Percentiles rank a stretch among this genome's conserved stretches.
Evolutionary conservation across 2,329 filamentous ascomycete genomes (phyloP).

Genomic region (Ploettnerulaceae sp.): DNA sequence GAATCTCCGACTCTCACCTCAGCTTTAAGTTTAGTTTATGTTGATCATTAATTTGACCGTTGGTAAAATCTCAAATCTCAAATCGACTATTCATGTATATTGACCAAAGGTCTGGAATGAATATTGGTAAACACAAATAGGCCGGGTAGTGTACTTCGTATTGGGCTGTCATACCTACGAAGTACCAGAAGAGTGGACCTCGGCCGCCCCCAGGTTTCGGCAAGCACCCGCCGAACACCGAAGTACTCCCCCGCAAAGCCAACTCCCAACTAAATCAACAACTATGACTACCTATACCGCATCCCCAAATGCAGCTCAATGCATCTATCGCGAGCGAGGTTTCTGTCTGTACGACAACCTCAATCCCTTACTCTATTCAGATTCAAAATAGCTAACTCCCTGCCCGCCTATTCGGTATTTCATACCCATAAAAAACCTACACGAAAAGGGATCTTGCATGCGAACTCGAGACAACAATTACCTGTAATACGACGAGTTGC

Average conservation of each 20-base stretch:
- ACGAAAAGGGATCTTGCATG: background rate
- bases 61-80: too few species aligned
- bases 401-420: background rate
- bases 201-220: slow-evolving; percentile 21
- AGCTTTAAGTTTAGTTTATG: too few species aligned
- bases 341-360: background rate
- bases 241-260: background rate
- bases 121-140: too few species aligned
- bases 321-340: slow-evolving; percentile 11
- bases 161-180: too few species aligned
- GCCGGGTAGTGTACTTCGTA: too few species aligned
- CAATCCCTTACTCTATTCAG: background rate
- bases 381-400: background rate
- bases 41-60: too few species aligned
- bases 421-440: background rate
- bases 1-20: too few species aligned
- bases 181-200: slow-evolving; percentile 8
- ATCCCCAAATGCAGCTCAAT: slow-evolving; percentile 10
- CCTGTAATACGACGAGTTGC: background rate
- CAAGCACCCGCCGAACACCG: slow-evolving; percentile 5
- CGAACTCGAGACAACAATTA: background rate
- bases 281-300: slow-evolving; percentile 1
- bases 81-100: background rate
- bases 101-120: background rate
- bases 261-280: slow-evolving; percentile 3